Conservation (phyloP, 768 basidiomycete species). For the Tulasnella sp. region DNA sequence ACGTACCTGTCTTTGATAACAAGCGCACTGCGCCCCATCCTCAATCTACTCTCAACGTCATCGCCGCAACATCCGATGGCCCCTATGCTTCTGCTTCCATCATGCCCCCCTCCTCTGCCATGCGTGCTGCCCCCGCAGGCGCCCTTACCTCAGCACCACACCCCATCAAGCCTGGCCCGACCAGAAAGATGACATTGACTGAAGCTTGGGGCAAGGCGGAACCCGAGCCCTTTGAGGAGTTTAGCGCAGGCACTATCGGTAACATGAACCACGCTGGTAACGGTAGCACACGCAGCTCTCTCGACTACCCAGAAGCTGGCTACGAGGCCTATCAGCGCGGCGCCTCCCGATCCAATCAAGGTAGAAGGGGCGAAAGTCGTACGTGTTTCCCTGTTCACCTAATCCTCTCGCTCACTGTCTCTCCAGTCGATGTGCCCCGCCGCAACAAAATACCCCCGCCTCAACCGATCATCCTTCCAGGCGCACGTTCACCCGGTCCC, state of each 20-base stretch:
- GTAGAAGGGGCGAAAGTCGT: constrained; percentile 8
- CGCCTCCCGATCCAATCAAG: constrained; percentile 33
- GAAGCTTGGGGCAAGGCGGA: constrained; percentile 92
- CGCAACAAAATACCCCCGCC: constrained; percentile 44
- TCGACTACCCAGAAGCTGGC: constrained; percentile 11
- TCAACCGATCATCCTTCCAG: constrained; percentile 67
- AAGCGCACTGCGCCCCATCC: constrained; percentile 25
- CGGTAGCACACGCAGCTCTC: constrained; percentile 4
- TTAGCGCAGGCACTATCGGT: constrained; percentile 51
- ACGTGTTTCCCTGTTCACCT: background rate
- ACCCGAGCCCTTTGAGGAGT: constrained; percentile 84
- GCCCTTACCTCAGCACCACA: background rate
- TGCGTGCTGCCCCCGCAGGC: background rate
- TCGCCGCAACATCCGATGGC: constrained; percentile 14
- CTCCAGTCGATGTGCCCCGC: constrained; percentile 7
- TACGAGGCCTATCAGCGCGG: constrained; percentile 32
- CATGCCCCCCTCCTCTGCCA: background rate
- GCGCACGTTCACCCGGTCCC: constrained; percentile 26
- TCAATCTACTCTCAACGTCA: constrained; percentile 16
- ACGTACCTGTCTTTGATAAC: constrained; percentile 25
- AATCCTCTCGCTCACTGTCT: background rate
- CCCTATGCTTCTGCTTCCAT: constrained; percentile 19
- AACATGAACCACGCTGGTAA: background rate
- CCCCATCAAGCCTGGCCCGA: background rate
- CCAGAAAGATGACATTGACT: constrained; percentile 66